Conservation (phyloP, 2,329 filamentous ascomycete genomes). For the Didymella arachidicola region DNA sequence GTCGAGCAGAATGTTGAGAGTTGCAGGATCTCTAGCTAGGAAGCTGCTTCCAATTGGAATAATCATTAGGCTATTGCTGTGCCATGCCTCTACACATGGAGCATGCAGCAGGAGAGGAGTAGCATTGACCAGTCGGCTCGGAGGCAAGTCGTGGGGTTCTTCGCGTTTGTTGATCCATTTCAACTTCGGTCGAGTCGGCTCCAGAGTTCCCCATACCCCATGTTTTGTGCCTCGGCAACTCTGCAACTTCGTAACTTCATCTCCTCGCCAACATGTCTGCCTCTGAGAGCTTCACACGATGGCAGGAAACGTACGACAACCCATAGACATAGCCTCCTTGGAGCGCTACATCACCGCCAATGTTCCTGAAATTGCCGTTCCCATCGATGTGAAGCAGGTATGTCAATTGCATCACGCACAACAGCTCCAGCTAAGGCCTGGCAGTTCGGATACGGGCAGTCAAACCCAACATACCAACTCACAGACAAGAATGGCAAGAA, state of each 20-base stretch:
- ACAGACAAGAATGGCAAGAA: slow-evolving; percentile 72
- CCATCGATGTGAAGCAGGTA: slow-evolving; percentile 90
- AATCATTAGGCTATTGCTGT: not conserved
- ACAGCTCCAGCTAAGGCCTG: slow-evolving; percentile 11
- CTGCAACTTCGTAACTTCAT: slow-evolving; percentile 4
- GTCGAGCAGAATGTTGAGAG: not conserved
- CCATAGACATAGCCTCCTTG: slow-evolving; percentile 81
- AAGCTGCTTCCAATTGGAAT: not conserved
- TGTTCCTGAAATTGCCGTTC: slow-evolving; percentile 84
- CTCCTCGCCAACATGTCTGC: slow-evolving; percentile 24
- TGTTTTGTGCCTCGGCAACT: slow-evolving; percentile 20
- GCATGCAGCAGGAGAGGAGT: not conserved
- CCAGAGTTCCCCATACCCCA: slow-evolving; percentile 10
- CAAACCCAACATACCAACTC: slow-evolving; percentile 95
- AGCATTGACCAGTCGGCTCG: not conserved
- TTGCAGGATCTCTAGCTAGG: not conserved
- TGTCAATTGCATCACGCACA: slow-evolving; percentile 3
- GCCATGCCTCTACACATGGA: too few species aligned
- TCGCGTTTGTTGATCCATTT: not conserved
- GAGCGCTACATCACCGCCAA: slow-evolving; percentile 78
- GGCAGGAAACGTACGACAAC: slow-evolving; percentile 89
- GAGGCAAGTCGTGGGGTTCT: too few species aligned
- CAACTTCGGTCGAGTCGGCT: slow-evolving; percentile 14
- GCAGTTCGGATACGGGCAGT: slow-evolving; percentile 96
- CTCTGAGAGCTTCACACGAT: slow-evolving; percentile 55